phyloP scores from a whole-genome alignment of 2,329 filamentous ascomycete genomes.

The Phaeosphaeriaceae sp. region DNA sequence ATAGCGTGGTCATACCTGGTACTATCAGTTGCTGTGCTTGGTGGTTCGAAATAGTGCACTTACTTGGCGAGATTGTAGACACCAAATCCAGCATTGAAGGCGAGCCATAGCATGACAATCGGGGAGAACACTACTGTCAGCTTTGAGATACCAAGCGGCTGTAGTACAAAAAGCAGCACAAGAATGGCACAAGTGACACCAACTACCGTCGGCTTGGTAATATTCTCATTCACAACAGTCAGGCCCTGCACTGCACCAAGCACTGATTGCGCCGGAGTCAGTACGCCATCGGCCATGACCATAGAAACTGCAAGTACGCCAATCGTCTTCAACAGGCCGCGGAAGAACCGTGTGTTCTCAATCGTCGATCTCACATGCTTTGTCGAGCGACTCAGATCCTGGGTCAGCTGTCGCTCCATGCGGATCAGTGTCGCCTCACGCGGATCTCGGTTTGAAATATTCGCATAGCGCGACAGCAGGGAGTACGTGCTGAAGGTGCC shows the following conservation, averaged over 20 bases:
- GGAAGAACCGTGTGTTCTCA: conserved; percentile 62
- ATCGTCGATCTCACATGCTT: conserved; percentile 63
- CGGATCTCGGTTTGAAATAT: conserved; percentile 67
- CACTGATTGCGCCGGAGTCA: conserved; percentile 74
- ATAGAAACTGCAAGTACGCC: conserved; percentile 72
- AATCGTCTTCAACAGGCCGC: conserved; percentile 64
- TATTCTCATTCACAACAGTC: conserved; percentile 63
- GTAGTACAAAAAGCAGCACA: conserved; percentile 67
- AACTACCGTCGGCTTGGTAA: conserved; percentile 65
- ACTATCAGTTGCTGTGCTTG: conserved; percentile 15
- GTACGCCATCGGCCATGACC: conserved; percentile 71
- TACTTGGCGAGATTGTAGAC: conserved; percentile 59
- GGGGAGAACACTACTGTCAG: conserved; percentile 69
- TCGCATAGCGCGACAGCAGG: conserved; percentile 64
- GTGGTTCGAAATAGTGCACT: not conserved
- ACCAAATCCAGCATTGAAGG: conserved; percentile 68
- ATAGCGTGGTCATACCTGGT: conserved; percentile 55
- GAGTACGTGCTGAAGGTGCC: conserved; percentile 74
- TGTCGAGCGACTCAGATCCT: conserved; percentile 62
- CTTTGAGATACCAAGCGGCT: conserved; percentile 69
- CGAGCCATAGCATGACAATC: conserved; percentile 71
- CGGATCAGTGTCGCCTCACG: conserved; percentile 62
- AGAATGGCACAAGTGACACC: conserved; percentile 71
- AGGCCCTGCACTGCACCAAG: conserved; percentile 71
- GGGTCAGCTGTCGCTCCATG: conserved; percentile 65